Evolutionary conservation across 2,329 filamentous ascomycete species (phyloP).

Genomic region (Colletotrichum sp.): DNA sequence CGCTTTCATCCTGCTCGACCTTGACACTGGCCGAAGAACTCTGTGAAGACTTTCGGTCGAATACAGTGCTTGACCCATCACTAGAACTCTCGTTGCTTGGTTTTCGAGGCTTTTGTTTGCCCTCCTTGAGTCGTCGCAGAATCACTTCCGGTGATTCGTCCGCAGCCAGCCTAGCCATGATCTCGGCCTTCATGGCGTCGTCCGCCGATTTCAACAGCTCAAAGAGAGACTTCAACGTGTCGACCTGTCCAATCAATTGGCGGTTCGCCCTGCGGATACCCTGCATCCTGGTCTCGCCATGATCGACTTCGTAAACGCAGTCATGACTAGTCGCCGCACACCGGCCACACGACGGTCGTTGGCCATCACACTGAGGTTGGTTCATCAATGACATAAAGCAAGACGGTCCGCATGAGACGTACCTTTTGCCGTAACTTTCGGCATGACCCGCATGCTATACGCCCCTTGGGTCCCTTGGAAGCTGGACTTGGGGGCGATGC

Average conservation of each 20-base stretch:
- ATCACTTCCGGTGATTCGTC: neutral
- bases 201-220: neutral
- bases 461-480: neutral
- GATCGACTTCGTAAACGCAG: conserved; percentile 3
- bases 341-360: neutral
- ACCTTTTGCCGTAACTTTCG: conserved; percentile 15
- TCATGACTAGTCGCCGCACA: neutral
- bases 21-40: neutral
- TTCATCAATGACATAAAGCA: neutral
- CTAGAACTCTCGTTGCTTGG: neutral
- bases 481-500: neutral
- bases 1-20: neutral
- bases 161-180: neutral
- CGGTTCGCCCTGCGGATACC: conserved; percentile 8
- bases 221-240: conserved; percentile 1
- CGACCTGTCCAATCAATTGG: neutral
- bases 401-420: neutral
- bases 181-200: neutral
- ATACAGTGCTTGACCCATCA: neutral
- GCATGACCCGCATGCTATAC: conserved; percentile 5
- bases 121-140: neutral
- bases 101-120: neutral
- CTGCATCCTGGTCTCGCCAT: conserved; percentile 16
- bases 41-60: neutral
- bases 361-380: neutral